Percentiles rank a stretch among this genome's conserved stretches.
These are phyloP conservation scores for Ramaria rubella DNA, from an alignment of 768 basidiomycete species.

Conservation along the genomic window DNA sequence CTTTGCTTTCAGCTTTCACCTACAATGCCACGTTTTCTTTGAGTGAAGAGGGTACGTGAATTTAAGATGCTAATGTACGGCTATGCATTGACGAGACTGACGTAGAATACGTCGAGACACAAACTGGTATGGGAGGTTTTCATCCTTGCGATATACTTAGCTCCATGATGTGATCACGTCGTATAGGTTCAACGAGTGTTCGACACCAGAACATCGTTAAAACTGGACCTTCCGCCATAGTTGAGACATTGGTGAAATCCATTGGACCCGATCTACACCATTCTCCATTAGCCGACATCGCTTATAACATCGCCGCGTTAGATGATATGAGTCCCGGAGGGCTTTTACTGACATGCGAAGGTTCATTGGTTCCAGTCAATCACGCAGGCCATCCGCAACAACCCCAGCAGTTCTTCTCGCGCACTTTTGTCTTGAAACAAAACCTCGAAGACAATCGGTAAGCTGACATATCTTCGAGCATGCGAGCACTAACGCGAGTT, in stretches of 20 bases:
- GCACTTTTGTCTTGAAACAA: constrained; percentile 6
- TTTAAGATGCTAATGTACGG: too few species aligned
- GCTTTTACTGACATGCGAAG: constrained; percentile 7
- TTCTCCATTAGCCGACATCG: constrained; percentile 1
- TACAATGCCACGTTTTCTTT: constrained; percentile 3
- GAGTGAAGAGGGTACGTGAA: constrained; percentile 1
- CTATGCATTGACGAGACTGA: too few species aligned
- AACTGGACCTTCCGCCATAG: constrained; percentile 1
- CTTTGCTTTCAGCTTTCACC: not conserved
- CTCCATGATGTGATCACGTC: too few species aligned
- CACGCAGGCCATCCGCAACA: not conserved
- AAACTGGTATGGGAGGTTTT: too few species aligned
- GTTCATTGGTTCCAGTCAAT: not conserved
- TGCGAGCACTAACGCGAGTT: not conserved
- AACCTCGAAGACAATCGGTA: constrained; percentile 2
- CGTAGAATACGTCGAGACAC: too few species aligned
- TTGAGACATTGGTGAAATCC: not conserved
- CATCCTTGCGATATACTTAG: too few species aligned
- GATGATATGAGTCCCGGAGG: constrained; percentile 3
- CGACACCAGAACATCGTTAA: not conserved
- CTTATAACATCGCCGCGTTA: constrained; percentile 4
- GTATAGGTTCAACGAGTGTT: too few species aligned
- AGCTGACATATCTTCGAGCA: not conserved
- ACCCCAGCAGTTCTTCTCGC: not conserved
- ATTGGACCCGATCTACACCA: constrained; percentile 2